A percentile compares a stretch with the other conserved stretches of the same genome.
Evolutionary conservation across 139 green algal species (phyloP).

Genomic region (Ulvella scutata): DNA sequence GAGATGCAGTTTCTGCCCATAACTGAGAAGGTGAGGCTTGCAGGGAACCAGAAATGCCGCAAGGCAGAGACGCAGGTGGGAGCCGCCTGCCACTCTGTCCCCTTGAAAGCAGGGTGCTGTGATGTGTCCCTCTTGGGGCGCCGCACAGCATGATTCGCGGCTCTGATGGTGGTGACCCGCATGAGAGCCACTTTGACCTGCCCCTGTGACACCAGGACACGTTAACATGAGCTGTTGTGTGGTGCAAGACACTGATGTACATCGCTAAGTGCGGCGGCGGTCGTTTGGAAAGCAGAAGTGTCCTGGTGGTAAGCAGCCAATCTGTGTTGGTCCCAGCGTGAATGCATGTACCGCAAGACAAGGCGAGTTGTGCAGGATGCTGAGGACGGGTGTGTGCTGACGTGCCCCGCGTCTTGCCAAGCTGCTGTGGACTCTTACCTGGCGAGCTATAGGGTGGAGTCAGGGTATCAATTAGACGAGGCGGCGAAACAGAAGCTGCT

Average conservation of each 20-base stretch:
- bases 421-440: conserved; percentile 2
- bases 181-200: no score
- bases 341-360: conserved; percentile 9
- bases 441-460: not conserved
- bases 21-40: conserved; percentile 17
- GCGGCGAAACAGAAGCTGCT: conserved; percentile 13
- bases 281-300: not conserved
- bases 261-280: no score
- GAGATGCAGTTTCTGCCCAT: conserved; percentile 19
- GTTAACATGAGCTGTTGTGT: no score
- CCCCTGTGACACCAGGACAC: no score
- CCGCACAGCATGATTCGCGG: no score
- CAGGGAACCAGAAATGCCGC: not conserved
- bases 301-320: not conserved
- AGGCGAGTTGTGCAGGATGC: not conserved
- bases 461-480: conserved; percentile 11
- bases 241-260: no score
- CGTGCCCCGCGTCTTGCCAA: not conserved
- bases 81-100: no score
- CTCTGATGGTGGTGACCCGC: no score
- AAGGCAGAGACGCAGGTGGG: not conserved
- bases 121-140: no score
- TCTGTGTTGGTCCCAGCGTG: conserved; percentile 15
- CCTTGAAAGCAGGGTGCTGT: no score
- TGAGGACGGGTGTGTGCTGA: not conserved